Percentiles rank a stretch among this genome's conserved stretches.
Conservation (phyloP, 139 green algal species). For the Asterochloris erici region DNA sequence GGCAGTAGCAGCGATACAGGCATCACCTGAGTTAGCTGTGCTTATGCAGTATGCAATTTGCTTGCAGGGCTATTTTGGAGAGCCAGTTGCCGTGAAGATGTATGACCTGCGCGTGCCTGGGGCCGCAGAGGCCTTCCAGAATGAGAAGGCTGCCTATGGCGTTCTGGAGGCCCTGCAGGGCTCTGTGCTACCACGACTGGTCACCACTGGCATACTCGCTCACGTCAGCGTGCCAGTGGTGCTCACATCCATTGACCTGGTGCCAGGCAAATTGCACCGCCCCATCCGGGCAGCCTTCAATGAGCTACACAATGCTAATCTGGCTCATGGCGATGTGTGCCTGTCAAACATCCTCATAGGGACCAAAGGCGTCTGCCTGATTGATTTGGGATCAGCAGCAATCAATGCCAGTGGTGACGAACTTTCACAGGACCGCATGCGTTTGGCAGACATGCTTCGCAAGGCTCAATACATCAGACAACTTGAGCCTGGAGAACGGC, state of each 20-base stretch:
- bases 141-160: conserved; percentile 4
- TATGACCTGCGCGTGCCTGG: neutral
- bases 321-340: neutral
- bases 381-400: too few species aligned
- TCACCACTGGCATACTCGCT: neutral
- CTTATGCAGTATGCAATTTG: neutral
- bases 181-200: neutral
- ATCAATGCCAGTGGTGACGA: too few species aligned
- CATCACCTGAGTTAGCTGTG: neutral
- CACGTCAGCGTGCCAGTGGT: neutral
- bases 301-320: neutral
- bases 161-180: neutral
- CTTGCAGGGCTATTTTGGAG: neutral
- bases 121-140: neutral
- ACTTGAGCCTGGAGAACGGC: too few species aligned
- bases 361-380: too few species aligned
- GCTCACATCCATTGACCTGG: neutral
- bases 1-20: too few species aligned
- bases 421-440: too few species aligned
- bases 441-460: too few species aligned
- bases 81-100: conserved; percentile 11
- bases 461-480: too few species aligned
- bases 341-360: neutral
- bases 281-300: neutral
- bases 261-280: too few species aligned